Conservation (phyloP, 805 yeast genomes). For the Metschnikowia baotianmanensis region DNA sequence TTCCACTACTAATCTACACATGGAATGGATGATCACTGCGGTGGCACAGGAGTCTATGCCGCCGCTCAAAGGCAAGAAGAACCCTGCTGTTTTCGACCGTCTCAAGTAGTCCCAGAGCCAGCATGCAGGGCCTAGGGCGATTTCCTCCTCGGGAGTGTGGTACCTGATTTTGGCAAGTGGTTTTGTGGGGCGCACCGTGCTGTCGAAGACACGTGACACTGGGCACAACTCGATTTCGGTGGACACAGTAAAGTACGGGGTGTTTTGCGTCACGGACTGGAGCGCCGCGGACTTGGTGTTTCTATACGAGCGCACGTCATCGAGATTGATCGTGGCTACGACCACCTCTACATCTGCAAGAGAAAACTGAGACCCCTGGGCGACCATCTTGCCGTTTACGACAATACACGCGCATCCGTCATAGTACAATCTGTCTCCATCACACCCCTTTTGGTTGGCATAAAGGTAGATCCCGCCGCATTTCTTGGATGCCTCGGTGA, state of each 20-base stretch:
- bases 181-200: constrained; percentile 56
- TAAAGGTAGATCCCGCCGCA: constrained; percentile 96
- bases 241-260: constrained; percentile 54
- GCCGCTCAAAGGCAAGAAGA: constrained; percentile 89
- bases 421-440: constrained; percentile 94
- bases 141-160: constrained; percentile 91
- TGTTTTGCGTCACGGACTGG: constrained; percentile 52
- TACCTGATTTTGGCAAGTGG: constrained; percentile 48
- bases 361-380: constrained; percentile 91
- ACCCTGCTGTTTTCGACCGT: constrained; percentile 88
- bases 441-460: constrained; percentile 96
- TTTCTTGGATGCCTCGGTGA: constrained; percentile 88
- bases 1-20: constrained; percentile 81
- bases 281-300: constrained; percentile 71
- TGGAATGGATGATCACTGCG: constrained; percentile 87
- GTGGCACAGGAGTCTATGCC: constrained; percentile 99
- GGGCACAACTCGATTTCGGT: constrained; percentile 70
- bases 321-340: constrained; percentile 91
- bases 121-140: constrained; percentile 97
- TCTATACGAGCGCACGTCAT: constrained; percentile 84
- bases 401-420: constrained; percentile 97
- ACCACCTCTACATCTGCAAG: constrained; percentile 90
- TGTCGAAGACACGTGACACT: constrained; percentile 55
- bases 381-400: constrained; percentile 86
- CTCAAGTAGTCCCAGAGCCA: constrained; percentile 99